Evolutionary conservation across 441 rosid species (phyloP), one percentile per base, ranked within the genome.

Genomic region (Erodium trifolium): DNA sequence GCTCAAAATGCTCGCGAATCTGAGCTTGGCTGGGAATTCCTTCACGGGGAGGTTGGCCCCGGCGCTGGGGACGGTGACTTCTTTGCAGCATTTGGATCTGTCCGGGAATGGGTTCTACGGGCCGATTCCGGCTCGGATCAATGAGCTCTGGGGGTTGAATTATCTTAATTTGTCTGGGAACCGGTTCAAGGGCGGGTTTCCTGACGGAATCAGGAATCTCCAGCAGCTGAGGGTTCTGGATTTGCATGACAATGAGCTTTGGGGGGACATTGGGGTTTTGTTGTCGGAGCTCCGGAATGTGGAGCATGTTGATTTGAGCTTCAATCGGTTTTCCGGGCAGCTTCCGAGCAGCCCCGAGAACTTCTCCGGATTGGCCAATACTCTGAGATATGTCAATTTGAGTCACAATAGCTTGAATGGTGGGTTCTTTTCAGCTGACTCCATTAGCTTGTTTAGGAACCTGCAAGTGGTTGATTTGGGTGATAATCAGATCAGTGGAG

Each of bases 1-100:
- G 18, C 89, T 93, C 2, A 80, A 77, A 67, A 84, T 79, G 41
- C 88, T 93, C 19, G 83, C 76, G 41, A 89, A 84, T 66, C 87
- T 93, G 65, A 83, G 95, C 31, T 75, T 91, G 34, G 77, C 95
- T 0, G 95, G 98, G 0, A 93, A 93, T 78, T 67, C 12, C 63
- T 93, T 93, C 79, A 86, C 93, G 12, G 98, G 98, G 67, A 85
- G 98, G 62, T 68, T 91, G 12, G 89, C 85, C 4, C 98, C 98
- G 73, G 71, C 89, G 27, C 78, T 93, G 77, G 97, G 97, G n/a
- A 68, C 79, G n/a, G 83, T 93, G 39, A 78, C 71, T 19, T 77
- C 96, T 51, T 83, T 93, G 62, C 83, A 86, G 82, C 67, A 76
- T 77, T 77, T 93, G 83, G 97, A 93, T 93, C 98, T 93, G 69